Conservation (phyloP, 164 flowering plant species). For the Sextonia rubra region DNA sequence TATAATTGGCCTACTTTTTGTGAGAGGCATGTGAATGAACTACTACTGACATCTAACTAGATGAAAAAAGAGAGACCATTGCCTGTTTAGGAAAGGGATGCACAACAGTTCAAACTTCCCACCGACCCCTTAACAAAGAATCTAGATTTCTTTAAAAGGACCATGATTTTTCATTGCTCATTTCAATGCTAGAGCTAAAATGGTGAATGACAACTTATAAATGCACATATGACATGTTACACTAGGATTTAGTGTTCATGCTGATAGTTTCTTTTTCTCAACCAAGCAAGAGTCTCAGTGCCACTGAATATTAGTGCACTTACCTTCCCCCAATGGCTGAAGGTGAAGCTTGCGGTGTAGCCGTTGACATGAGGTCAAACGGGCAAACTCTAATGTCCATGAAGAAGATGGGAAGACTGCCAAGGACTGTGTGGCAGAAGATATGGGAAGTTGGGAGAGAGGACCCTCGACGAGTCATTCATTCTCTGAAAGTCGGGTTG, state of each 20-base stretch:
- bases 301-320: background rate
- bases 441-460: constrained; percentile 59
- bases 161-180: background rate
- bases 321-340: constrained; percentile 13
- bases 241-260: background rate
- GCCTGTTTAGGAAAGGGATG: constrained; percentile 7
- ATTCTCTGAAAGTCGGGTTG: constrained; percentile 82
- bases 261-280: background rate
- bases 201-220: background rate
- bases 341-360: constrained; percentile 7
- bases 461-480: constrained; percentile 72
- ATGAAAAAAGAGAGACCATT: background rate
- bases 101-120: constrained; percentile 8
- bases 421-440: constrained; percentile 19
- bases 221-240: background rate
- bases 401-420: constrained; percentile 26
- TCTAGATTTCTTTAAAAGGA: background rate
- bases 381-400: background rate
- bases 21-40: background rate
- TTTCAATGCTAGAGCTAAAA: constrained; percentile 7
- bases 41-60: background rate
- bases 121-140: background rate
- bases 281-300: background rate
- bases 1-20: background rate
- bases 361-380: background rate